Evolutionary conservation across 768 basidiomycete genomes (phyloP).

Genomic region (Auriscalpium vulgare): DNA sequence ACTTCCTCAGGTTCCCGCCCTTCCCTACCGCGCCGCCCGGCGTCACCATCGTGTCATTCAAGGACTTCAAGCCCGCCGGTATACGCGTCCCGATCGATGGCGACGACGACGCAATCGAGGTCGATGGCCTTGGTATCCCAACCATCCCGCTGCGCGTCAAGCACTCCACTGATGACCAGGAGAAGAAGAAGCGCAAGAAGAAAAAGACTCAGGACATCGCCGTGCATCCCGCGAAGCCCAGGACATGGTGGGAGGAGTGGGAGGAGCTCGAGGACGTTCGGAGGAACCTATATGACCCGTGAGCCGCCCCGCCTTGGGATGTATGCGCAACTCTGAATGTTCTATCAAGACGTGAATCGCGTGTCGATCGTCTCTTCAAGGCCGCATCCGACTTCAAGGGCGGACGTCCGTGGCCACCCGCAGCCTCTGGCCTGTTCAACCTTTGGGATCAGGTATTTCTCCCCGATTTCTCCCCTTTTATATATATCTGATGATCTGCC

Average conservation of each 20-base stretch:
- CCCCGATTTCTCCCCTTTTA: not conserved
- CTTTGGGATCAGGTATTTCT: slow-evolving; percentile 59
- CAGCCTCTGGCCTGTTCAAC: slow-evolving; percentile 25
- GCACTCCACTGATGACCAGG: slow-evolving; percentile 49
- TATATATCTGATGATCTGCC: not conserved
- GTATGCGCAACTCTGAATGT: not conserved
- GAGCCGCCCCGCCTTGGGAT: slow-evolving; percentile 29
- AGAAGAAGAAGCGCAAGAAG: slow-evolving; percentile 47
- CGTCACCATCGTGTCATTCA: slow-evolving; percentile 46
- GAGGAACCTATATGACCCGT: slow-evolving; percentile 35
- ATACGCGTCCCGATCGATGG: slow-evolving; percentile 42
- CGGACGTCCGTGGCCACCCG: slow-evolving; percentile 31
- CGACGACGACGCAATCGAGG: slow-evolving; percentile 35
- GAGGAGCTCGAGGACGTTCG: slow-evolving; percentile 48
- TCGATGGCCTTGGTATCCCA: slow-evolving; percentile 59
- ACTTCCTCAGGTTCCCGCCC: slow-evolving; percentile 33
- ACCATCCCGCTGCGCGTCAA: slow-evolving; percentile 47
- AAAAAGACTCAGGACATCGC: slow-evolving; percentile 24
- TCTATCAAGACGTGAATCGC: slow-evolving; percentile 31
- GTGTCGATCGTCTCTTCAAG: slow-evolving; percentile 48
- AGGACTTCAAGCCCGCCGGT: slow-evolving; percentile 46
- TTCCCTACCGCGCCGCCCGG: slow-evolving; percentile 39
- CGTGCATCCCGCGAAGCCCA: slow-evolving; percentile 18
- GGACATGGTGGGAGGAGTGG: slow-evolving; percentile 70
- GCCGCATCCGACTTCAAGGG: slow-evolving; percentile 51